phyloP scores from a whole-genome alignment of 2,329 filamentous ascomycete species.

The Diaporthe aspalathi region DNA sequence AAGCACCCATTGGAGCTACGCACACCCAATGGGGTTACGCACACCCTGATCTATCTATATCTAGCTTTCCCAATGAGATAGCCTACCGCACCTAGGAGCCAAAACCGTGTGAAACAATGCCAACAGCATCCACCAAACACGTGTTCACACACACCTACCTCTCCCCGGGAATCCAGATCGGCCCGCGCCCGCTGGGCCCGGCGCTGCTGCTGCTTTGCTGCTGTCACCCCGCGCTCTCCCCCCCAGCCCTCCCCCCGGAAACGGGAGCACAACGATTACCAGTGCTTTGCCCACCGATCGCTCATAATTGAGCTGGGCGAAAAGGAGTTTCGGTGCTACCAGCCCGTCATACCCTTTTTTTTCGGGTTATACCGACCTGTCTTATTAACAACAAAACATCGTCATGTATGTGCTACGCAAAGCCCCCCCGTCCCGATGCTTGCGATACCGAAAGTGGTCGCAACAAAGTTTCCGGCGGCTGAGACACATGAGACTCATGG shows the following conservation, averaged over 20 bases:
- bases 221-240: no score
- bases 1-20: not conserved
- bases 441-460: not conserved
- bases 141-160: no score
- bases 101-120: conserved; percentile 13
- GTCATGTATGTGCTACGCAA: not conserved
- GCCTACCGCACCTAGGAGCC: conserved; percentile 8
- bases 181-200: not conserved
- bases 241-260: no score
- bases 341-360: not conserved
- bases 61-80: conserved; percentile 16
- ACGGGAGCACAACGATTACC: not conserved
- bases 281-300: not conserved
- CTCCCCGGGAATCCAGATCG: not conserved
- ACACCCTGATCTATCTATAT: not conserved
- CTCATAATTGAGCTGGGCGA: not conserved
- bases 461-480: conserved; percentile 7
- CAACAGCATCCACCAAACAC: not conserved
- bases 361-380: conserved; percentile 16
- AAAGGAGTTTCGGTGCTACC: conserved; percentile 2
- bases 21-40: not conserved
- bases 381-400: not conserved
- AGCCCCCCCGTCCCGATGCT: not conserved
- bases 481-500: not conserved
- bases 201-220: not conserved